phyloP scores from a whole-genome alignment of 106 monocot genomes.

The Vanilla planifolia region DNA sequence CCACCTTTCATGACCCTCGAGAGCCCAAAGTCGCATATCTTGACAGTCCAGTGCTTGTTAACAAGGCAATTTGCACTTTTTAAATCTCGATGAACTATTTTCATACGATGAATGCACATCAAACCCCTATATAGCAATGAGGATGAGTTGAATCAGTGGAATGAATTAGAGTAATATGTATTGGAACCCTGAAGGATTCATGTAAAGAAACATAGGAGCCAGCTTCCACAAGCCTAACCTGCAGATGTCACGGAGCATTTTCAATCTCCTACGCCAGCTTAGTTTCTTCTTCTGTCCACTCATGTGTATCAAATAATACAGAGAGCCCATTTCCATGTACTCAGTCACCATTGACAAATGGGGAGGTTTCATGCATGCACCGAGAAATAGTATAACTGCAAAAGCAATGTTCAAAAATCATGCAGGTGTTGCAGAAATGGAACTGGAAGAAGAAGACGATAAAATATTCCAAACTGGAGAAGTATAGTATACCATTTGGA shows the following conservation, averaged over 20 bases:
- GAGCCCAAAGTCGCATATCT: conserved; percentile 98
- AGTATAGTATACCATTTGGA: conserved; percentile 81
- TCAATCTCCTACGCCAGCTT: conserved; percentile 89
- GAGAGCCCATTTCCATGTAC: conserved; percentile 99
- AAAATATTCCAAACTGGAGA: not conserved
- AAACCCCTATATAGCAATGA: conserved; percentile 47
- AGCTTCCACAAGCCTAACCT: conserved; percentile 25
- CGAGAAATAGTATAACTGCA: conserved; percentile 96
- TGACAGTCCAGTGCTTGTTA: conserved; percentile 87
- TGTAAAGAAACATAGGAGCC: not conserved
- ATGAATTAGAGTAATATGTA: not conserved
- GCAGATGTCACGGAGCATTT: conserved; percentile 97
- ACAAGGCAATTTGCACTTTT: conserved; percentile 99
- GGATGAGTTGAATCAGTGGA: not conserved
- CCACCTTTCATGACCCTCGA: conserved; percentile 57
- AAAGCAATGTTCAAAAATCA: conserved; percentile 10
- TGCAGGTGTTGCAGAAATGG: too few species aligned
- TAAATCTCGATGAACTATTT: conserved; percentile 93
- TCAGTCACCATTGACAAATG: conserved; percentile 96
- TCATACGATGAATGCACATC: conserved; percentile 99
- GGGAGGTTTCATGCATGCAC: conserved; percentile 89
- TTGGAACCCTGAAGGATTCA: not conserved
- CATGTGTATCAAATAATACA: conserved; percentile 94
- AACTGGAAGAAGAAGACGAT: too few species aligned
- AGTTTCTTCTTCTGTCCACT: conserved; percentile 91